phyloP scores from a whole-genome alignment of 768 basidiomycete species.

The Pulveroboletus sp. region DNA sequence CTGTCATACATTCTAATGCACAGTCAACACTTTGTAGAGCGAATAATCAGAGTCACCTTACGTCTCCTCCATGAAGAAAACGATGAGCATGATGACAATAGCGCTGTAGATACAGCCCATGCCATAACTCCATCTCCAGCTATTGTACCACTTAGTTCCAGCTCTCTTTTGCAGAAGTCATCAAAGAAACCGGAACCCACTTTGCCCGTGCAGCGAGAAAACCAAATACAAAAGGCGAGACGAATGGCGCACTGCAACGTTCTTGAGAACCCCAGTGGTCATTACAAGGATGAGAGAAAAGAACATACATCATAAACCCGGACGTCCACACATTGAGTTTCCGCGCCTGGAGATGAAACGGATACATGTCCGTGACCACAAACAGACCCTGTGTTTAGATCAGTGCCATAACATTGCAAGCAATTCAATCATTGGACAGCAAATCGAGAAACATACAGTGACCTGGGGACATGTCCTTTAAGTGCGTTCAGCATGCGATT shows the following conservation, averaged over 20 bases:
- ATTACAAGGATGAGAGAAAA: slow-evolving; percentile 27
- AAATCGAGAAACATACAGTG: slow-evolving; percentile 28
- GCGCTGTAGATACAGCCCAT: slow-evolving; percentile 45
- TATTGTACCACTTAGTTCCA: slow-evolving; percentile 10
- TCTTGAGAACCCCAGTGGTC: slow-evolving; percentile 17
- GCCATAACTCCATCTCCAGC: slow-evolving; percentile 52
- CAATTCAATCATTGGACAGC: neutral
- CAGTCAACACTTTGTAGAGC: neutral
- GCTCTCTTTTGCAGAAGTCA: too few species aligned
- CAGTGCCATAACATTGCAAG: neutral
- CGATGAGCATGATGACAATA: slow-evolving; percentile 43
- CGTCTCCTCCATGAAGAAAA: slow-evolving; percentile 49
- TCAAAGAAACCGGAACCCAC: slow-evolving; percentile 11
- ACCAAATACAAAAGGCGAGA: slow-evolving; percentile 29
- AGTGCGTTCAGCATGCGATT: neutral
- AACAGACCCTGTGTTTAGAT: slow-evolving; percentile 34
- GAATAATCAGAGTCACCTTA: slow-evolving; percentile 17
- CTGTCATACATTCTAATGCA: slow-evolving; percentile 44
- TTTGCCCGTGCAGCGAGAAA: slow-evolving; percentile 25
- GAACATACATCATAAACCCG: slow-evolving; percentile 50
- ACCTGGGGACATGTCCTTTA: slow-evolving; percentile 48
- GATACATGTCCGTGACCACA: slow-evolving; percentile 46
- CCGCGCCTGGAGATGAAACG: slow-evolving; percentile 50
- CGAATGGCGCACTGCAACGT: slow-evolving; percentile 29
- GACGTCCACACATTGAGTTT: slow-evolving; percentile 52